Base-by-base conservation (phyloP, 2,329 filamentous ascomycete species). In the Knufia petricola region DNA sequence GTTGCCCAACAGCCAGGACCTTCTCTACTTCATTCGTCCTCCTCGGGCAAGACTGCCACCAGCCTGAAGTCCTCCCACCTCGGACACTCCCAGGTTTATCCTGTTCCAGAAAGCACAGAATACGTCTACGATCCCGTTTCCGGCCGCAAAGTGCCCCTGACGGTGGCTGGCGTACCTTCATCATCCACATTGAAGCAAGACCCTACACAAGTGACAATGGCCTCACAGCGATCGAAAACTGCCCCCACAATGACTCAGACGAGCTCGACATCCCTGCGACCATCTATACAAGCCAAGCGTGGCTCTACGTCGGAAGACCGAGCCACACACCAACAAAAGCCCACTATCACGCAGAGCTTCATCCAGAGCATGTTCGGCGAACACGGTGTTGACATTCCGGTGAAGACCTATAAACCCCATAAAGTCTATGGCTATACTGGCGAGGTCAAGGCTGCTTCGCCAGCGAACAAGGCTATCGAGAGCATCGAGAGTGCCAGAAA, bases 51-150 rank as follows among this genome's bases (percentile, higher is more conserved):
- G 24, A 42, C 46, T 8, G 26, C 17, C 19, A 50, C 42, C 17
- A 28, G 15, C 7, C 3, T 47, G 13, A n/a, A 15, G 17, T 46
- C 28, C 8, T 46, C 31, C 12, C 41, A 21, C 15, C 41, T 28
- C 4, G 21, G 28, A 8, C 7, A 39, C 13, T 39, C 15, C 17
- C 13, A 37, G 4, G 23, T n/a, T n/a, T n/a, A 41, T 37, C 28
- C 31, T 4, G 31, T 38, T 2, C 21, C 49, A 34, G 21, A 20
- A 20, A 43, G 34, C 10, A 41, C 49, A 21, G 49, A 54, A 38
- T 60, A 63, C 49, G 59, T 63, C 43, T 70, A 68, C 52, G 68
- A 71, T 34, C 68, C 68, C 7, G 65, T 71, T 28, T 66, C 61
- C 48, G 65, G 66, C 26, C 62, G 66, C 19, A 71, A 70, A 63